These are phyloP conservation scores for Pisolithus orientalis DNA, from an alignment of 768 basidiomycete species.

Conservation along the genomic window DNA sequence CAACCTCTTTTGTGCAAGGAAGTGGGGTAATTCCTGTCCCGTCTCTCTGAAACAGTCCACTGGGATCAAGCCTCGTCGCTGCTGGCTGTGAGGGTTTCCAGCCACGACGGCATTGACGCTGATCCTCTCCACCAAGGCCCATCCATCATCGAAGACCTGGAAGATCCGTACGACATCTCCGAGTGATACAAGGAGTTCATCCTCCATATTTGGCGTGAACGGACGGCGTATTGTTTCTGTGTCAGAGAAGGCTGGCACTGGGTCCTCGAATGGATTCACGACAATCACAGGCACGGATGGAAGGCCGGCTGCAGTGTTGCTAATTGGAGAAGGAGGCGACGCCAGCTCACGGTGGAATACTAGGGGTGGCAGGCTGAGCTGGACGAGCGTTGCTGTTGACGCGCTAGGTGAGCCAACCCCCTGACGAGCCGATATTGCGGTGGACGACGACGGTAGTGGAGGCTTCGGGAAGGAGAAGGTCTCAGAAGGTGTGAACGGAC, in stretches of 20 bases:
- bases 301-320: slow-evolving; percentile 6
- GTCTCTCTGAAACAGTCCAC: slow-evolving; percentile 57
- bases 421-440: background rate
- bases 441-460: slow-evolving; percentile 24
- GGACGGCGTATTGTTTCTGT: slow-evolving; percentile 49
- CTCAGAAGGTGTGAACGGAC: slow-evolving; percentile 62
- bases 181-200: slow-evolving; percentile 49
- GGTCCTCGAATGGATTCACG: slow-evolving; percentile 32
- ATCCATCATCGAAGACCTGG: slow-evolving; percentile 61
- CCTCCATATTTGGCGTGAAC: slow-evolving; percentile 48
- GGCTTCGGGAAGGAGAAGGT: slow-evolving; percentile 67
- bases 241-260: slow-evolving; percentile 29
- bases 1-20: slow-evolving; percentile 44
- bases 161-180: slow-evolving; percentile 51
- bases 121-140: slow-evolving; percentile 55
- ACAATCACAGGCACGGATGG: background rate
- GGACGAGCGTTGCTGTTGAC: slow-evolving; percentile 14
- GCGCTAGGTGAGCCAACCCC: slow-evolving; percentile 5
- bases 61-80: slow-evolving; percentile 51
- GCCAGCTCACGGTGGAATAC: slow-evolving; percentile 9
- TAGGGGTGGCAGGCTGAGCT: slow-evolving; percentile 12
- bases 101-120: background rate
- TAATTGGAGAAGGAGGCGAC: slow-evolving; percentile 9
- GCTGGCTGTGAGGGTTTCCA: background rate
- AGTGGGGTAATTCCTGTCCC: slow-evolving; percentile 41